Conservation (phyloP, 768 basidiomycete species). For the Pleurotus djamor region DNA sequence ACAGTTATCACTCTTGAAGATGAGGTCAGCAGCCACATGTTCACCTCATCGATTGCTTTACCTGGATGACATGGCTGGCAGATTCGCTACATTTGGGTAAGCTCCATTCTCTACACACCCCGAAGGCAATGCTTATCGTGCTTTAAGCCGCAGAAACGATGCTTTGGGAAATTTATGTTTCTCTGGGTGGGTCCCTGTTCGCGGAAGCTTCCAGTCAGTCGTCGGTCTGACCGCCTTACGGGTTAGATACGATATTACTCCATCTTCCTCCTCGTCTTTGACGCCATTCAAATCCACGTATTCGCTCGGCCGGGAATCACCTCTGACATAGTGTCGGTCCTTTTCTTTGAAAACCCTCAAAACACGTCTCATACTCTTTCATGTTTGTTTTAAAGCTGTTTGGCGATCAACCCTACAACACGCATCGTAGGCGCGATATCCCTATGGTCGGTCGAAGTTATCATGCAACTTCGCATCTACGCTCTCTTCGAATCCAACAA, state of each 20-base stretch:
- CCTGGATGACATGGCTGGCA: constrained; percentile 6
- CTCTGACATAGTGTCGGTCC: constrained; percentile 30
- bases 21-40: constrained; percentile 13
- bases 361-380: background rate
- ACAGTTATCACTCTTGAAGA: constrained; percentile 28
- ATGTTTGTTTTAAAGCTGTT: constrained; percentile 26
- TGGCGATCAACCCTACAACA: constrained; percentile 42
- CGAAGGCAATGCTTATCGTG: background rate
- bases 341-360: too few species aligned
- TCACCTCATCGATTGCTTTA: background rate
- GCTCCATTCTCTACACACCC: background rate
- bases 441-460: constrained; percentile 46
- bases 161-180: constrained; percentile 36
- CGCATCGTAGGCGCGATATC: constrained; percentile 40
- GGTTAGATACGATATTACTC: constrained; percentile 47
- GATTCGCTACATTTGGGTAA: constrained; percentile 39
- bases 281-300: constrained; percentile 41
- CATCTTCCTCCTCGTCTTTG: constrained; percentile 37
- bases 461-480: constrained; percentile 46
- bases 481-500: constrained; percentile 37
- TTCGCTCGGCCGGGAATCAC: constrained; percentile 36
- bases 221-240: background rate
- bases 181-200: constrained; percentile 28
- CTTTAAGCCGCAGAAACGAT: constrained; percentile 24
- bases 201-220: background rate